Percentiles rank a stretch among this genome's conserved stretches.
phyloP scores from a whole-genome alignment of 345 rosid genomes.

The Ceriops tagal region DNA sequence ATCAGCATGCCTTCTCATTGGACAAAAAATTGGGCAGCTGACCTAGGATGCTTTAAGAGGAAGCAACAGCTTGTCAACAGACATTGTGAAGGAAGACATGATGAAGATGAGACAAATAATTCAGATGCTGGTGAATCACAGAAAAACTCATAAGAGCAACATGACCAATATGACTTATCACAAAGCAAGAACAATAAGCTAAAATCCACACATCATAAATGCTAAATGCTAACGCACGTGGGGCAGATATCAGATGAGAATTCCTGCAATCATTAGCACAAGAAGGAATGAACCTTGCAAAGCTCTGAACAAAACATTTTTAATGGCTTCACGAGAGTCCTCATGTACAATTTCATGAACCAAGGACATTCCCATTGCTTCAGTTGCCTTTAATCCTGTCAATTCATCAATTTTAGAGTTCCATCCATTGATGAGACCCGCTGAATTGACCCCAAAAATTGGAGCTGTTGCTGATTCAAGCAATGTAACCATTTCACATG shows the following conservation, averaged over 20 bases:
- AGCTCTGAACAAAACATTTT: slow-evolving; percentile 55
- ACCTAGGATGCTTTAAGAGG: no score
- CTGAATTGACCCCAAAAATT: slow-evolving; percentile 75
- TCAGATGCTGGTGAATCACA: background rate
- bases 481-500: slow-evolving; percentile 83
- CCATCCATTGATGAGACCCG: slow-evolving; percentile 81
- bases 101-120: no score
- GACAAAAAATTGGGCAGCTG: no score
- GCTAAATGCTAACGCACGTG: background rate
- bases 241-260: background rate
- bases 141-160: background rate
- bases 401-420: slow-evolving; percentile 66
- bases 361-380: slow-evolving; percentile 76
- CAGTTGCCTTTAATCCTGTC: slow-evolving; percentile 55
- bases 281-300: slow-evolving; percentile 49
- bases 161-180: no score
- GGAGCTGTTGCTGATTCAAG: slow-evolving; percentile 85
- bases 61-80: no score
- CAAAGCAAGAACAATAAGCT: no score
- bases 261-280: background rate
- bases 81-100: no score
- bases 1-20: no score
- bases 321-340: slow-evolving; percentile 43
- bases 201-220: background rate
- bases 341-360: slow-evolving; percentile 57